Evolutionary conservation across 202 grass and related monocot species (phyloP).

Genomic region (Miscanthus sacchariflorus): DNA sequence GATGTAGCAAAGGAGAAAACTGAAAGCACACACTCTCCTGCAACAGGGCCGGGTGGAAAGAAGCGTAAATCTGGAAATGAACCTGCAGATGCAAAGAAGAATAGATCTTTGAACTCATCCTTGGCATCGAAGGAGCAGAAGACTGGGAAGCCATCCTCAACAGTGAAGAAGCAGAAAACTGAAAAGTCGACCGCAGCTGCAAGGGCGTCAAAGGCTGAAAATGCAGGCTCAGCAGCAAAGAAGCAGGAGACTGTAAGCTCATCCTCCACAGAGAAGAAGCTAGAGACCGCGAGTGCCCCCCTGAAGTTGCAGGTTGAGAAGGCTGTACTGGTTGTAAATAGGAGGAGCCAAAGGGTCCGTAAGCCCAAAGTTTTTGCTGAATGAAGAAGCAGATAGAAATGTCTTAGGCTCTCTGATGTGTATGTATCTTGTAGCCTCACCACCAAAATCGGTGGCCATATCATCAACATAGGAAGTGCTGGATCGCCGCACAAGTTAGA

Average conservation of each 20-base stretch:
- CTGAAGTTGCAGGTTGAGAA: slow-evolving; percentile 46
- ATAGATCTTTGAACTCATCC: background rate
- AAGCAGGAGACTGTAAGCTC: slow-evolving; percentile 26
- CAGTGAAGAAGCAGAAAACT: slow-evolving; percentile 17
- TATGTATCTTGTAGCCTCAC: slow-evolving; percentile 19
- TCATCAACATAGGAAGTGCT: slow-evolving; percentile 16
- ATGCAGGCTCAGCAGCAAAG: slow-evolving; percentile 23
- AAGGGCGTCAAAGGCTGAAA: slow-evolving; percentile 23
- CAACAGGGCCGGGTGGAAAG: background rate
- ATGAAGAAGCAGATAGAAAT: slow-evolving; percentile 25
- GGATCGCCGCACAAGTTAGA: slow-evolving; percentile 4
- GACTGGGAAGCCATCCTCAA: background rate
- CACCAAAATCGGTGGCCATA: slow-evolving; percentile 32
- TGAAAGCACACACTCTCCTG: background rate
- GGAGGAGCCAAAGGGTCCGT: slow-evolving; percentile 60
- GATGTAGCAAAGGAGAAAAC: background rate
- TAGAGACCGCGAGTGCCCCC: slow-evolving; percentile 1
- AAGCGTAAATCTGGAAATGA: slow-evolving; percentile 16
- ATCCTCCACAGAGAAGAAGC: slow-evolving; percentile 8
- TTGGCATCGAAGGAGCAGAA: background rate
- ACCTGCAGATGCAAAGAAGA: background rate
- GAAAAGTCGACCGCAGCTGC: background rate
- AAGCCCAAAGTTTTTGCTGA: slow-evolving; percentile 56
- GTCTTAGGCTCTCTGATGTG: background rate
- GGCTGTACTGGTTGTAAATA: slow-evolving; percentile 62